These are phyloP conservation scores for Exophiala dermatitidis DNA, from an alignment of 2,329 filamentous ascomycete genomes.

Conservation along the genomic window DNA sequence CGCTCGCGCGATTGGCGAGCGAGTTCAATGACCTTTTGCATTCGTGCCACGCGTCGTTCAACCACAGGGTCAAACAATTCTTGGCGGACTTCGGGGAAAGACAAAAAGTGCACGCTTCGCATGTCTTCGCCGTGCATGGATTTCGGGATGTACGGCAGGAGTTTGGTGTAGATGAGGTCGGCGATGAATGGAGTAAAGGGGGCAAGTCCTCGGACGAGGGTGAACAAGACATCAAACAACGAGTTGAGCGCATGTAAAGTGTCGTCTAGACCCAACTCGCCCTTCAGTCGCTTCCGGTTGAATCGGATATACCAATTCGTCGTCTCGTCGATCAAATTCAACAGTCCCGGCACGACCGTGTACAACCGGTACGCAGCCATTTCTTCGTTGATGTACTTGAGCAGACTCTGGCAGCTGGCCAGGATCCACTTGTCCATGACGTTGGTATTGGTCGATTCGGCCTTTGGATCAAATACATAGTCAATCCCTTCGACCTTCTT, in stretches of 20 bases:
- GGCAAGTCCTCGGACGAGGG: constrained; percentile 76
- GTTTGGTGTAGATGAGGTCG: constrained; percentile 83
- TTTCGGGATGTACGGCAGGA: constrained; percentile 74
- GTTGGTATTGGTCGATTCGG: constrained; percentile 67
- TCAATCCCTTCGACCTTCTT: constrained; percentile 75
- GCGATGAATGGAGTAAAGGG: constrained; percentile 95
- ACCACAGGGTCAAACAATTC: constrained; percentile 82
- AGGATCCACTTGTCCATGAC: constrained; percentile 91
- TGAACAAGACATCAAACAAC: constrained; percentile 87
- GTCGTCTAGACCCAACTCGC: constrained; percentile 75
- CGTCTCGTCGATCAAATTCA: constrained; percentile 74
- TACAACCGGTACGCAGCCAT: constrained; percentile 72
- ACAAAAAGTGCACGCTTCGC: constrained; percentile 84
- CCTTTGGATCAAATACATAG: constrained; percentile 64
- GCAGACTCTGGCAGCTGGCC: constrained; percentile 73
- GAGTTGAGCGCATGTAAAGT: constrained; percentile 88
- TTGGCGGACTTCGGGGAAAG: constrained; percentile 79
- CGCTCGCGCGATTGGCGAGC: constrained; percentile 80
- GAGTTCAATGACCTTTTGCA: constrained; percentile 94
- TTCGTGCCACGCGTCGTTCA: constrained; percentile 77
- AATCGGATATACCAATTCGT: constrained; percentile 94
- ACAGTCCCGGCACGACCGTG: constrained; percentile 74
- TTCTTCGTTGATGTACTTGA: constrained; percentile 80
- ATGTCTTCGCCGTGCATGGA: constrained; percentile 62
- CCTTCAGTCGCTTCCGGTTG: constrained; percentile 78